Percentiles rank a stretch among this genome's conserved stretches.
phyloP scores from a whole-genome alignment of 2,329 filamentous ascomycete genomes.

The Hirsutella minnesotensis region DNA sequence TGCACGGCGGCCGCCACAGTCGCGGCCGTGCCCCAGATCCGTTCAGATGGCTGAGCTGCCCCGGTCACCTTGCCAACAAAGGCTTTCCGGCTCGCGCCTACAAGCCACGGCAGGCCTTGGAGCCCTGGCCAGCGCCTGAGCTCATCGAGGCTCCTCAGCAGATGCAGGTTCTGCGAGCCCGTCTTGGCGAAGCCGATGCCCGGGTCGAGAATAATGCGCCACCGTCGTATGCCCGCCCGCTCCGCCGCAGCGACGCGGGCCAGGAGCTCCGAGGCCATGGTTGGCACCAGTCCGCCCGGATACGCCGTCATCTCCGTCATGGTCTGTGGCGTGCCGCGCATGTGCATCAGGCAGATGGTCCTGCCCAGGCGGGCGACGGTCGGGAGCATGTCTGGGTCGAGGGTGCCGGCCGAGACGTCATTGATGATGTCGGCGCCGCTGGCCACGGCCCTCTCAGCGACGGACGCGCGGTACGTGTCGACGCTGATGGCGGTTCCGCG shows the following conservation, averaged over 20 bases:
- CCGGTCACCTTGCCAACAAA: constrained; percentile 81
- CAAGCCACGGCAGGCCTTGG: constrained; percentile 68
- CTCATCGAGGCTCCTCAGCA: constrained; percentile 56
- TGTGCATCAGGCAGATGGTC: constrained; percentile 82
- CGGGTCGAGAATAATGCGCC: constrained; percentile 91
- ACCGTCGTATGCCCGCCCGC: constrained; percentile 70
- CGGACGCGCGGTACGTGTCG: constrained; percentile 81
- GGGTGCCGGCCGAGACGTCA: constrained; percentile 72
- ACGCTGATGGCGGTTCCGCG: constrained; percentile 64
- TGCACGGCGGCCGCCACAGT: constrained; percentile 76
- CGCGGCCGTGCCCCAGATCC: constrained; percentile 78
- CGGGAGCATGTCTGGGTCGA: constrained; percentile 72
- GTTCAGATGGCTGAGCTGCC: constrained; percentile 54
- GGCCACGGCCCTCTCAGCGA: constrained; percentile 63
- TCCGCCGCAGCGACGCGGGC: constrained; percentile 63
- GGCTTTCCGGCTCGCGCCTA: constrained; percentile 79
- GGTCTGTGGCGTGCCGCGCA: constrained; percentile 75
- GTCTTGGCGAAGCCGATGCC: constrained; percentile 92
- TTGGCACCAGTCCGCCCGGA: constrained; percentile 51
- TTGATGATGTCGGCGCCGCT: constrained; percentile 90
- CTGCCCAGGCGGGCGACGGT: constrained; percentile 68
- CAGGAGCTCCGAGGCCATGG: constrained; percentile 56
- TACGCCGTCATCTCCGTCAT: constrained; percentile 66
- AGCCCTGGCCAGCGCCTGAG: constrained; percentile 54
- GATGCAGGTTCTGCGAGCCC: constrained; percentile 64